Percentiles rank a stretch among this genome's conserved stretches.
These are phyloP conservation scores for Calonectria fujianensis DNA, from an alignment of 2,329 filamentous ascomycete species.

Conservation along the genomic window DNA sequence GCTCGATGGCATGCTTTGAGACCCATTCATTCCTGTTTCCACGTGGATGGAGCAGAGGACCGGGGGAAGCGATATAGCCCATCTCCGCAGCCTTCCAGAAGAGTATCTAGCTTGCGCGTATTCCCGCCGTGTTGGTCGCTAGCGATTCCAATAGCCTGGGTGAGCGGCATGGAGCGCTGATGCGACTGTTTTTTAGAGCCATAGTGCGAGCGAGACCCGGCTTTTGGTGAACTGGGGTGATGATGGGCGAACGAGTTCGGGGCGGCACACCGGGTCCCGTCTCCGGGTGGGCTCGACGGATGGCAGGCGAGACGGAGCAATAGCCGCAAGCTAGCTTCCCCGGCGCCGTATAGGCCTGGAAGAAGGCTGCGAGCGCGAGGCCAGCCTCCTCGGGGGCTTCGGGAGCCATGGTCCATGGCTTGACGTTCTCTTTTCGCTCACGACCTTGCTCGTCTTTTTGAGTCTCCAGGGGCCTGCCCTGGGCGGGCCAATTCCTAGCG, in stretches of 20 bases:
- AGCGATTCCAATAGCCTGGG: slow-evolving; percentile 13
- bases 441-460: not conserved
- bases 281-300: not conserved
- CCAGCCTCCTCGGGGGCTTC: slow-evolving; percentile 5
- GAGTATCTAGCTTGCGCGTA: slow-evolving; percentile 7
- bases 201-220: not conserved
- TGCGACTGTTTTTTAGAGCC: not conserved
- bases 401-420: not conserved
- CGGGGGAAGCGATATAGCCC: slow-evolving; percentile 3
- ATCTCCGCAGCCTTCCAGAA: slow-evolving; percentile 26
- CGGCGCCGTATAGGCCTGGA: not conserved
- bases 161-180: slow-evolving; percentile 10
- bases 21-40: slow-evolving; percentile 27
- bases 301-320: slow-evolving; percentile 34
- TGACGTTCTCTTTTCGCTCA: slow-evolving; percentile 12
- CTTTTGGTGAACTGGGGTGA: not conserved
- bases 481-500: slow-evolving; percentile 26
- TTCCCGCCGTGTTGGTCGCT: slow-evolving; percentile 1
- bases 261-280: slow-evolving; percentile 3
- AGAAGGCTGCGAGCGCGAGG: not conserved
- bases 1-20: slow-evolving; percentile 4
- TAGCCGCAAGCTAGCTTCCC: not conserved
- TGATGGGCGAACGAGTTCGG: not conserved
- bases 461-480: slow-evolving; percentile 26
- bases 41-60: slow-evolving; percentile 11